Evolutionary conservation across 306 rosid genomes (phyloP).

Genomic region (Inga oerstediana): DNA sequence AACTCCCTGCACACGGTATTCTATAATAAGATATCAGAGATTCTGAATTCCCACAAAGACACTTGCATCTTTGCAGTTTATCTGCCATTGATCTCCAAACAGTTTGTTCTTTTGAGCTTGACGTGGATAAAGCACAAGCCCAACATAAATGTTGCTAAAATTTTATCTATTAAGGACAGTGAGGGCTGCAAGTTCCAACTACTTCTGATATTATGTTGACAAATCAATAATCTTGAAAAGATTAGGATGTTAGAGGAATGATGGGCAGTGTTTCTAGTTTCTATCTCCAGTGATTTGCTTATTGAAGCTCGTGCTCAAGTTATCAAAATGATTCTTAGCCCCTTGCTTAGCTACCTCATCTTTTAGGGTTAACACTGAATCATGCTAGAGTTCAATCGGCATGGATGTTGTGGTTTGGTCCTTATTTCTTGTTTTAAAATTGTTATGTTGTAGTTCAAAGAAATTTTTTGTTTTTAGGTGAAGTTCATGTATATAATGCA

Average conservation of each 20-base stretch:
- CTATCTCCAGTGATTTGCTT: not conserved
- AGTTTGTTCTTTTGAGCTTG: not conserved
- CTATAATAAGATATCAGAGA: too few species aligned
- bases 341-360: not conserved
- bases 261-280: not conserved
- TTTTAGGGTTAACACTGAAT: constrained; percentile 3
- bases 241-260: not conserved
- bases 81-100: constrained; percentile 17
- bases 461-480: constrained; percentile 11
- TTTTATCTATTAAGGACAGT: not conserved
- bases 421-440: constrained; percentile 3
- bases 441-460: constrained; percentile 9
- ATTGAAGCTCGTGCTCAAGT: constrained; percentile 5
- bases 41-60: not conserved
- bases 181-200: not conserved
- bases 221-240: not conserved
- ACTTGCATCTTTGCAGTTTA: not conserved
- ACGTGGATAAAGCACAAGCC: not conserved
- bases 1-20: too few species aligned
- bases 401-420: not conserved
- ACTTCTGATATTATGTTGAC: not conserved
- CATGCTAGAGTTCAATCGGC: constrained; percentile 5
- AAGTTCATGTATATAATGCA: constrained; percentile 14
- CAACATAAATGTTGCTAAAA: not conserved
- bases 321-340: not conserved